Evolutionary conservation across 805 yeast genomes (phyloP).

Genomic region (Barnettozyma botsteinii): DNA sequence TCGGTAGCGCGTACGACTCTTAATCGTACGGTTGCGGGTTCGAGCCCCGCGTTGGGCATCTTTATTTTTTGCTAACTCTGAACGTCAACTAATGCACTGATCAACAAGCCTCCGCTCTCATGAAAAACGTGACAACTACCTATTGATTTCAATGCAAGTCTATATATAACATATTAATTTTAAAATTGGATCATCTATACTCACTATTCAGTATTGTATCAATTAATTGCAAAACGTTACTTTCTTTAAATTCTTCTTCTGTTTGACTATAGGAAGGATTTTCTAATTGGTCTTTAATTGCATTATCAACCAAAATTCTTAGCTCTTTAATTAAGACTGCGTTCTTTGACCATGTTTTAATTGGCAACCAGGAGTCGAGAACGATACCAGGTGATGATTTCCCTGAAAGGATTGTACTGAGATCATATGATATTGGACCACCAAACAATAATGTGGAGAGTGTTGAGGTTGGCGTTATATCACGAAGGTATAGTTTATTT

Average conservation of each 20-base stretch:
- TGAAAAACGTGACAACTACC: background rate
- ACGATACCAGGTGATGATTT: slow-evolving; percentile 76
- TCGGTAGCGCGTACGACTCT: slow-evolving; percentile 33
- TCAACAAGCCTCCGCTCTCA: no score
- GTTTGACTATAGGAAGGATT: slow-evolving; percentile 34
- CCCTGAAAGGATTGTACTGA: slow-evolving; percentile 34
- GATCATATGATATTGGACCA: slow-evolving; percentile 59
- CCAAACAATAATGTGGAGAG: slow-evolving; percentile 77
- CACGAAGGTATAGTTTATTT: slow-evolving; percentile 62
- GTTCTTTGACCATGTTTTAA: slow-evolving; percentile 90
- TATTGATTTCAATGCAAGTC: background rate
- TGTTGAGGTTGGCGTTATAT: slow-evolving; percentile 73
- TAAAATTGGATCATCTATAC: slow-evolving; percentile 4
- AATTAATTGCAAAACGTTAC: slow-evolving; percentile 34
- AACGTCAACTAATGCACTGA: no score
- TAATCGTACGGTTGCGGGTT: slow-evolving; percentile 32
- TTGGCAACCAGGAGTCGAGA: slow-evolving; percentile 83
- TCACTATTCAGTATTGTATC: slow-evolving; percentile 26
- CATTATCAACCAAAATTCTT: slow-evolving; percentile 57
- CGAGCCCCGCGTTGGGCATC: slow-evolving; percentile 32
- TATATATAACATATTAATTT: background rate
- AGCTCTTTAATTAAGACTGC: slow-evolving; percentile 78
- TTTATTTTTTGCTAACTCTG: slow-evolving; percentile 8
- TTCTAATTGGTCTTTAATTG: slow-evolving; percentile 57
- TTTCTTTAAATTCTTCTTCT: slow-evolving; percentile 20